A percentile compares a stretch with the other conserved stretches of the same genome.
These are phyloP conservation scores for Fusarium virguliforme DNA, from an alignment of 2,329 filamentous ascomycete genomes.

Conservation along the genomic window DNA sequence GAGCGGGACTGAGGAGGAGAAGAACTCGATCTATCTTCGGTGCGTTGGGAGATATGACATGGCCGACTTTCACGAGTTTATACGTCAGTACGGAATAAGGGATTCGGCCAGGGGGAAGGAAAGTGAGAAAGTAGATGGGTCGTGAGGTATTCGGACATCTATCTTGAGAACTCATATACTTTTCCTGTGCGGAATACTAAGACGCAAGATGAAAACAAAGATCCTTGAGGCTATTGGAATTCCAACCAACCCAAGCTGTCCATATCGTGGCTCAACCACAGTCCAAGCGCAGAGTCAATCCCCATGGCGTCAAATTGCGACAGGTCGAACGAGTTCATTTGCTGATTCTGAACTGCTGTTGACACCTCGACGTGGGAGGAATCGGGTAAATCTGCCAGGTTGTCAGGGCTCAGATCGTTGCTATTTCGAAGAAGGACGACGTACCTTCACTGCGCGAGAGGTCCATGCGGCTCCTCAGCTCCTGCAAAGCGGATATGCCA, in stretches of 20 bases:
- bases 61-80: constrained; percentile 25
- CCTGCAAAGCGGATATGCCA: not conserved
- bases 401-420: not conserved
- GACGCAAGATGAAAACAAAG: not conserved
- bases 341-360: not conserved
- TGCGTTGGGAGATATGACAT: constrained; percentile 24
- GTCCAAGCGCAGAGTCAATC: not conserved
- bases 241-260: constrained; percentile 7
- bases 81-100: not conserved
- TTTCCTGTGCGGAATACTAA: not conserved
- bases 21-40: constrained; percentile 20
- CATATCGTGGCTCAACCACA: not conserved
- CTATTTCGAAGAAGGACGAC: not conserved
- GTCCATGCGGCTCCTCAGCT: constrained; percentile 5
- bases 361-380: not conserved
- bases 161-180: not conserved
- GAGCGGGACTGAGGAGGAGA: not conserved
- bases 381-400: not conserved
- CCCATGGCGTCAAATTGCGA: not conserved
- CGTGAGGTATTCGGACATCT: no score
- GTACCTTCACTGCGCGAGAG: not conserved
- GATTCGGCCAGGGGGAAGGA: not conserved
- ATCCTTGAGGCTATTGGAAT: not conserved
- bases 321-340: not conserved
- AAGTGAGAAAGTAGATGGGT: no score